Evolutionary conservation across 768 basidiomycete species (phyloP).

Genomic region (Amanita rubescens): DNA sequence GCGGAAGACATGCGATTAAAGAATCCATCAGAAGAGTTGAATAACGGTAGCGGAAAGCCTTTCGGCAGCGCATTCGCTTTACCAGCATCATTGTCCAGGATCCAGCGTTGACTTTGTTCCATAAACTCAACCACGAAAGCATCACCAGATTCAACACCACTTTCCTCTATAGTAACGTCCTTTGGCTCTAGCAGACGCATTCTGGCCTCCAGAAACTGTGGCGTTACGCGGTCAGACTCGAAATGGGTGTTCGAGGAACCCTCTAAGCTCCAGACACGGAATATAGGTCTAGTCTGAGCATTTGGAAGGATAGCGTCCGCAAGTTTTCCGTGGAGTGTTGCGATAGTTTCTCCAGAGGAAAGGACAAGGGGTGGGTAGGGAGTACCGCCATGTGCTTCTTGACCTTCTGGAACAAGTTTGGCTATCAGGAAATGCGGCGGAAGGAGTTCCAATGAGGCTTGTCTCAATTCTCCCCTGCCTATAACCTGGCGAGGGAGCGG

Average conservation of each 20-base stretch:
- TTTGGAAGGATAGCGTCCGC: conserved; percentile 27
- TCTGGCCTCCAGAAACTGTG: conserved; percentile 22
- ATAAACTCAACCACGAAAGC: conserved; percentile 69
- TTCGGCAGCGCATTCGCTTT: conserved; percentile 14
- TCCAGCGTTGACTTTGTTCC: conserved; percentile 25
- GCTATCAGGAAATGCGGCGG: conserved; percentile 60
- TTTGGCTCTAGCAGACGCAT: conserved; percentile 38
- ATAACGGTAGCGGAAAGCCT: conserved; percentile 40
- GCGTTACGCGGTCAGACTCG: conserved; percentile 22
- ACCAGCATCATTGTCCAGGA: conserved; percentile 46
- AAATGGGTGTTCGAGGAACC: conserved; percentile 31
- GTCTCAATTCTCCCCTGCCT: conserved; percentile 41
- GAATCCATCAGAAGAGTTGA: conserved; percentile 47
- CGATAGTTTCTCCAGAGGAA: conserved; percentile 45
- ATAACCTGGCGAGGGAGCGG: conserved; percentile 65
- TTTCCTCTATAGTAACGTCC: conserved; percentile 50
- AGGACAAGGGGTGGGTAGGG: conserved; percentile 34
- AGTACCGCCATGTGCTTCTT: conserved; percentile 9
- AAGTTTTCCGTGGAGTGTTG: conserved; percentile 32
- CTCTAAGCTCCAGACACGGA: conserved; percentile 58
- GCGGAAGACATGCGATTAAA: conserved; percentile 37
- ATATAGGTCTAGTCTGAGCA: conserved; percentile 26
- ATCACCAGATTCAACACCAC: conserved; percentile 52
- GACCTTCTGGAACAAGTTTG: conserved; percentile 30
- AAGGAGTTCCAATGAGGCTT: conserved; percentile 59